phyloP scores from a whole-genome alignment of 306 rosid genomes.

The Quercus cerris region DNA sequence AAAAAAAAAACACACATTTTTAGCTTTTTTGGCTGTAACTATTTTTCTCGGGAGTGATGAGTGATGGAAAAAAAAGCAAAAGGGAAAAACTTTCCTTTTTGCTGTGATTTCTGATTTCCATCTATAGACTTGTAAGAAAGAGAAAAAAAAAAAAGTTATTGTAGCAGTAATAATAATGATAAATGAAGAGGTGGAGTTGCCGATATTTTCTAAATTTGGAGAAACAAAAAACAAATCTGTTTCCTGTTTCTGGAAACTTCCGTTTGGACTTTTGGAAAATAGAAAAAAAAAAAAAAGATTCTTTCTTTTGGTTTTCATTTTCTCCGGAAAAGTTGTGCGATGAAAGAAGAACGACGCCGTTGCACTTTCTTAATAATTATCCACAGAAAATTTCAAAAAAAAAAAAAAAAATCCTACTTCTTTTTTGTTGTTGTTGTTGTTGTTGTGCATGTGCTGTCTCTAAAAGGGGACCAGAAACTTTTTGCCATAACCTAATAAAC shows the following conservation, averaged over 20 bases:
- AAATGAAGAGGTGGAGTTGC: not conserved
- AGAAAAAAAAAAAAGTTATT: too few relatives aligned
- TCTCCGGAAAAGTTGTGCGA: constrained; percentile 21
- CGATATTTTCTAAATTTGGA: constrained; percentile 4
- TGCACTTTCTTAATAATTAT: not conserved
- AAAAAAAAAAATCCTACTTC: too few relatives aligned
- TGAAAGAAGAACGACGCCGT: constrained; percentile 12
- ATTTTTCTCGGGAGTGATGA: not conserved
- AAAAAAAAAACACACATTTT: not conserved
- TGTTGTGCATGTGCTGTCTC: constrained; percentile 2
- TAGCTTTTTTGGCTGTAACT: not conserved
- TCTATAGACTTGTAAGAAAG: too few relatives aligned
- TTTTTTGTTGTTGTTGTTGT: constrained; percentile 6
- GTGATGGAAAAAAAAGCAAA: not conserved
- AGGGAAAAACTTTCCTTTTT: not conserved
- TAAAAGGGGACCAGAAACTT: constrained; percentile 27
- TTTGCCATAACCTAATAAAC: constrained; percentile 5
- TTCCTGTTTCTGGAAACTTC: not conserved
- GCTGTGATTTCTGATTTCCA: not conserved
- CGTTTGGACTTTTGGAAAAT: too few relatives aligned
- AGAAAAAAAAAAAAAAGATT: too few relatives aligned
- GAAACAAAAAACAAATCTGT: not conserved
- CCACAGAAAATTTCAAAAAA: not conserved
- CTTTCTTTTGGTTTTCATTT: constrained; percentile 13
- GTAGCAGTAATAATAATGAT: not conserved